Percentiles rank a stretch among this genome's conserved stretches.
Conservation (phyloP, 2,329 filamentous ascomycete species). For the Epichloe aotearoae region DNA sequence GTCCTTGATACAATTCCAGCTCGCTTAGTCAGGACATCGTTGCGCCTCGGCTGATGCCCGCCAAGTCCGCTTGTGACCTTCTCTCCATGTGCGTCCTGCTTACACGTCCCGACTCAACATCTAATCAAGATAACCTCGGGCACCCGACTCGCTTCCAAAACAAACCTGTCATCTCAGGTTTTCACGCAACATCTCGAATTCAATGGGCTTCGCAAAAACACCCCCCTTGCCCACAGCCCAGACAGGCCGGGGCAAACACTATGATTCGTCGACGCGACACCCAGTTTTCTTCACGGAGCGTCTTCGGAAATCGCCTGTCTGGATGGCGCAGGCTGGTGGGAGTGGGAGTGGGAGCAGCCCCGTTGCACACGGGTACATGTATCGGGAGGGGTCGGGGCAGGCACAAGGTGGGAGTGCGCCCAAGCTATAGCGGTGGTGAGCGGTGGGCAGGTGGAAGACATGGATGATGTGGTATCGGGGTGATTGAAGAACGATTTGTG, state of each 20-base stretch:
- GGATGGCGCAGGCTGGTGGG: constrained; percentile 8
- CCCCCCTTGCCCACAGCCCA: constrained; percentile 7
- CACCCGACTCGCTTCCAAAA: no score
- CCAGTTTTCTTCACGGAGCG: constrained; percentile 64
- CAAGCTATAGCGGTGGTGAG: constrained; percentile 14
- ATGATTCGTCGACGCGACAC: constrained; percentile 49
- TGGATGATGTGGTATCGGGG: neutral
- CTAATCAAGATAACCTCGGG: no score
- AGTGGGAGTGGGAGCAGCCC: constrained; percentile 24
- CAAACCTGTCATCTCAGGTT: no score
- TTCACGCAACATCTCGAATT: no score
- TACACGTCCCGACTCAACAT: no score
- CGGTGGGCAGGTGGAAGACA: constrained; percentile 7
- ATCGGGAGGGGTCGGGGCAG: constrained; percentile 25
- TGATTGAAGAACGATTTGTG: neutral
- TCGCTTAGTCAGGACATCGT: no score
- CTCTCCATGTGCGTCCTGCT: no score
- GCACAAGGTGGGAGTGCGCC: neutral
- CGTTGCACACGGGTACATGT: constrained; percentile 48
- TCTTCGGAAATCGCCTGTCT: constrained; percentile 41
- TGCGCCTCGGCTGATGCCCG: no score
- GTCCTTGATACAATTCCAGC: no score
- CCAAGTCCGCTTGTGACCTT: no score
- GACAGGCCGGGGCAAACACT: constrained; percentile 15
- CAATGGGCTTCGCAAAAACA: neutral